Evolutionary conservation across 495 filamentous ascomycete genomes (phyloP), one percentile per base, ranked within the genome.

Genomic region (Penicillium maclennaniae): DNA sequence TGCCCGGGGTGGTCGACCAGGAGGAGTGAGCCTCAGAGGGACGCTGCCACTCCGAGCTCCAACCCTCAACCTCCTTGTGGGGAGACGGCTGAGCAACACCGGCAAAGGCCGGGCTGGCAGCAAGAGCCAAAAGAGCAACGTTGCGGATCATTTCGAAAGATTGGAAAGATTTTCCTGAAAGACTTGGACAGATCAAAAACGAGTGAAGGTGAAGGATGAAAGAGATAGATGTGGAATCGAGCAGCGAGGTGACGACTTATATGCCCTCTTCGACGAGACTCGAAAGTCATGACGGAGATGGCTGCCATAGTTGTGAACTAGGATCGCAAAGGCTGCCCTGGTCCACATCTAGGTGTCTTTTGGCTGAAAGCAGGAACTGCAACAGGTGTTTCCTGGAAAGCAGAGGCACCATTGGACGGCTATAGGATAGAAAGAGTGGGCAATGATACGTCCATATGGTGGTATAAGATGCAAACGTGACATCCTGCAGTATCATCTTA

Each of bases 71-170:
- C 8, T 43, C 39, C 31, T 14, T 34, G 31, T 34, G 9, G 31
- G 31, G 31, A 14, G 10, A 9, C 23, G 25, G 36, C 49, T 72
- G 61, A 45, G 70, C 67, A 36, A 76, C 65, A 62, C 69, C 70
- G 49, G 70, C 73, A 31, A 76, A 61, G 34, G 70, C 70, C 31
- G 72, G 71, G 60, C 61, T 65, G 50, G 70, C 62, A 51, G 66
- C 64, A 60, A 76, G 61, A 41, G 68, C 70, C 63, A 76, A 53
- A 47, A 76, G 53, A 55, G 73, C 67, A 62, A 72, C 36, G 56
- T 65, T 63, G 49, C 70, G 68, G 49, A 75, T 63, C 73, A 76
- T 76, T 59, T 71, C 54, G 70, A 63, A 56, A 59, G 45, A 59
- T 60, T 53, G 46, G 51, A 61, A 55, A 39, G 38, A 65, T 53